Conservation (phyloP, 208 protist genomes). For the Endotrypanum monterogeii region DNA sequence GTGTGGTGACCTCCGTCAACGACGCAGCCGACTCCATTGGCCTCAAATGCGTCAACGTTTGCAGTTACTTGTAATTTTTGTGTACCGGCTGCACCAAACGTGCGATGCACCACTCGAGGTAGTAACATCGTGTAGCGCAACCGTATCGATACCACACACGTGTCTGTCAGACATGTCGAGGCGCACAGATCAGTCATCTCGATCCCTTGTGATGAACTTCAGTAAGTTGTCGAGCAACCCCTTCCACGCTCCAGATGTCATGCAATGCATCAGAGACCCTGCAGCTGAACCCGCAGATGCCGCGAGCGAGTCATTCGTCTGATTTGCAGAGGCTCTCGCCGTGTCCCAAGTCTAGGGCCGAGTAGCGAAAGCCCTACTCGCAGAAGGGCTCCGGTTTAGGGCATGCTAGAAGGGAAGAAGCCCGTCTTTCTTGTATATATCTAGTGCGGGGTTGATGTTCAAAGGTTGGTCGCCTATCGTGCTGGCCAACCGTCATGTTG, state of each 20-base stretch:
- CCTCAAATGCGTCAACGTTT: slow-evolving; percentile 11
- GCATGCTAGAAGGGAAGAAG: slow-evolving; percentile 18
- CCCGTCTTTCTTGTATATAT: not conserved
- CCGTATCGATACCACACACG: not conserved
- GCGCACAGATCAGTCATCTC: slow-evolving; percentile 6
- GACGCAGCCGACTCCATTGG: slow-evolving; percentile 6
- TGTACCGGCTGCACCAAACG: slow-evolving; percentile 27
- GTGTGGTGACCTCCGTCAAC: not conserved
- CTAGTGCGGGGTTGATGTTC: not conserved
- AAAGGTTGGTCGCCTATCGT: not conserved
- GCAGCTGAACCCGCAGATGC: not conserved
- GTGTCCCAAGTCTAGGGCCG: slow-evolving; percentile 26
- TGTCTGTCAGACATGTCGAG: slow-evolving; percentile 1
- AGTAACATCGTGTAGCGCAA: slow-evolving; percentile 21
- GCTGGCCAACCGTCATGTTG: not conserved
- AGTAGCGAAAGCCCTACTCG: slow-evolving; percentile 36
- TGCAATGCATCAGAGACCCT: not conserved
- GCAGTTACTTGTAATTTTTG: slow-evolving; percentile 7
- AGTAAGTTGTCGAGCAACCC: slow-evolving; percentile 35
- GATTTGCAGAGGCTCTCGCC: slow-evolving; percentile 7
- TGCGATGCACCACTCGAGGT: slow-evolving; percentile 20
- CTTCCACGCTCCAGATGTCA: slow-evolving; percentile 16
- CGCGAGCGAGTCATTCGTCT: not conserved
- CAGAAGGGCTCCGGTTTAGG: slow-evolving; percentile 36
- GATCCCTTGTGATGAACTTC: slow-evolving; percentile 39